Evolutionary conservation across 2,329 filamentous ascomycete genomes (phyloP).

Genomic region (Aschersonia sp.): DNA sequence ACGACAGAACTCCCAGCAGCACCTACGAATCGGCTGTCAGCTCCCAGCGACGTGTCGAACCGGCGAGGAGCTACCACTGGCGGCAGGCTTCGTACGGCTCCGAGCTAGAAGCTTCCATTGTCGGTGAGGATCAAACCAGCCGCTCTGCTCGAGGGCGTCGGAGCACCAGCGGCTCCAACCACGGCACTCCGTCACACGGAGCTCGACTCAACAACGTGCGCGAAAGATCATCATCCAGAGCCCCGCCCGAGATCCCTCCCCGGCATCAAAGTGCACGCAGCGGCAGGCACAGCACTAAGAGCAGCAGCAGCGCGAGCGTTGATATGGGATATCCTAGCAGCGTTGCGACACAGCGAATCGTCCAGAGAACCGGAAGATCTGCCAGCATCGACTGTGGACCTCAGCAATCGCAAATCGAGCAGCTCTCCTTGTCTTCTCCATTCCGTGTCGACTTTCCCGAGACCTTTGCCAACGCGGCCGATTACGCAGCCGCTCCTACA

Average conservation of each 20-base stretch:
- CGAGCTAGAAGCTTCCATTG: slow-evolving; percentile 33
- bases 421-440: slow-evolving; percentile 13
- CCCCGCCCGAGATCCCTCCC: slow-evolving; percentile 24
- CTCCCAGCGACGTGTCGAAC: neutral
- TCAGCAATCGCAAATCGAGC: slow-evolving; percentile 11
- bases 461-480: slow-evolving; percentile 40
- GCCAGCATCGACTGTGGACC: slow-evolving; percentile 56
- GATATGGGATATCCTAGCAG: slow-evolving; percentile 44
- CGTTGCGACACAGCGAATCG: slow-evolving; percentile 45
- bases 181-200: slow-evolving; percentile 41
- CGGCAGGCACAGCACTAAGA: slow-evolving; percentile 42
- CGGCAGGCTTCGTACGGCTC: slow-evolving; percentile 43
- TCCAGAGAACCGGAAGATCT: slow-evolving; percentile 40
- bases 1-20: neutral
- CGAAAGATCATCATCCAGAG: slow-evolving; percentile 21
- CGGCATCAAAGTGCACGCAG: slow-evolving; percentile 33
- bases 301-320: slow-evolving; percentile 53
- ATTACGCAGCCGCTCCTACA: slow-evolving; percentile 71
- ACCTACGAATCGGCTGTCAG: slow-evolving; percentile 3
- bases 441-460: slow-evolving; percentile 36
- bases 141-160: slow-evolving; percentile 37
- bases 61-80: slow-evolving; percentile 7
- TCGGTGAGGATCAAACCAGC: neutral
- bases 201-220: slow-evolving; percentile 50
- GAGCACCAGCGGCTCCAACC: slow-evolving; percentile 71